Evolutionary conservation across 441 rosid genomes (phyloP), one percentile per base, ranked within the genome.

Genomic region (Eutrema salsugineum): DNA sequence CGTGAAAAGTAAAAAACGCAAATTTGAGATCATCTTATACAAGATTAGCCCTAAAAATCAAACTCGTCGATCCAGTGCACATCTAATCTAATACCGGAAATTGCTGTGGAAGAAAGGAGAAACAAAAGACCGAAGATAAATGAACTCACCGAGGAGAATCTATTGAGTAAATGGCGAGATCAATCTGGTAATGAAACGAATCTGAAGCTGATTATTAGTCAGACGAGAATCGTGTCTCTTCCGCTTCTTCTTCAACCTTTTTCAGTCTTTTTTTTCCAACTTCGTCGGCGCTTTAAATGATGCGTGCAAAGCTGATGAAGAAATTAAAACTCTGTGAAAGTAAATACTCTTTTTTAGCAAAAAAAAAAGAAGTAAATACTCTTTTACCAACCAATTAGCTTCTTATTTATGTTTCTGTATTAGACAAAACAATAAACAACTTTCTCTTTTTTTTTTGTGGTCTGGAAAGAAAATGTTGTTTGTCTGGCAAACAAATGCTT

Each of bases 241-340:
- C 22, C 15, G 36, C 47, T 44, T 47, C 51, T 38, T 58, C 27
- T 17, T 57, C 28, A 17, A 44, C 22, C n/a, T n/a, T n/a, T 44
- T 28, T 1, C 38, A 43, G 32, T 59, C 67, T n/a, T 1, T 24
- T 4, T 17, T 71, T 5, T 72, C 64, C 72, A 49, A n/a, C 30
- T 58, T 75, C 55, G 78, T 68, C 78, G 73, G 73, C 78, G 78
- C 72, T 66, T 66, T 75, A 43, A 75, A 59, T 73, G 72, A 59
- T 73, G 72, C 62, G 32, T 49, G 10, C 17, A 66, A 66, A 50
- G 38, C 30, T 39, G 66, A 46, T 11, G 69, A 42, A 16, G 27
- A 63, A 16, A 71, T 43, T 19, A 8, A 63, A 48, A 28, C 43
- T 20, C 32, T 5, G 49, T n/a, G 20, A 5, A 50, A 54, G 67